Evolutionary conservation across 495 filamentous ascomycete species (phyloP), one percentile per base, ranked within the genome.

Genomic region (Aspergillus bertholletiae): DNA sequence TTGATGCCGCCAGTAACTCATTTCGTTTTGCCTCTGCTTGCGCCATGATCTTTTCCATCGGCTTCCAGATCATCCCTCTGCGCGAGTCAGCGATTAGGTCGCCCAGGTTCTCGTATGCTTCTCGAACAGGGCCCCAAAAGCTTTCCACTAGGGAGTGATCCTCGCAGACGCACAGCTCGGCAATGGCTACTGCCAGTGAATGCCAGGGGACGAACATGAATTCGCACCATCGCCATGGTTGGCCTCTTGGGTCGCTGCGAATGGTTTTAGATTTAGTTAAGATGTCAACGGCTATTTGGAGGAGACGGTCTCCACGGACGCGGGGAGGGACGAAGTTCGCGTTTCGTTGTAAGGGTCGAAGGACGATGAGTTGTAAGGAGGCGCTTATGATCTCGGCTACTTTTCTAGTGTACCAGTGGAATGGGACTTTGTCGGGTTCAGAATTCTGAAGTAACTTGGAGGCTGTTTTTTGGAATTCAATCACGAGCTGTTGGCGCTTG

Each of bases 141-240:
- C 86, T 79, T 43, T 88, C 84, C 18, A 88, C 83, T 15, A 84
- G 57, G 61, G 77, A 77, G 5, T 81, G 69, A 30, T 76, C 81
- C 28, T 83, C 80, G 41, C 88, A 83, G 43, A 84, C 79, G 59
- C 85, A 85, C 4, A 93, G 77, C 58, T 96, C 92, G 1, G 88
- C 80, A 8, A 96, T 70, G 30, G 72, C 70, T 17, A 78, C 70
- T 12, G 72, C 74, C 2, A 80, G 62, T 1, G 67, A 67, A 49
- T 80, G 76, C 76, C 76, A 80, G 17, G 74, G 75, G 12, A 75
- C 69, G 62, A 70, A 78, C 26, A 74, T 60, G 1, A 58, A 63
- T 3, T 63, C 66, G 32, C 71, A 68, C 75, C 75, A 78, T 7
- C 51, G 59, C 72, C 71, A 80, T 0, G 61, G 46, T n/a, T 40